Evolutionary conservation across 2,329 filamentous ascomycete genomes (phyloP), one percentile per base, ranked within the genome.

Genomic region (Metarhizium album): DNA sequence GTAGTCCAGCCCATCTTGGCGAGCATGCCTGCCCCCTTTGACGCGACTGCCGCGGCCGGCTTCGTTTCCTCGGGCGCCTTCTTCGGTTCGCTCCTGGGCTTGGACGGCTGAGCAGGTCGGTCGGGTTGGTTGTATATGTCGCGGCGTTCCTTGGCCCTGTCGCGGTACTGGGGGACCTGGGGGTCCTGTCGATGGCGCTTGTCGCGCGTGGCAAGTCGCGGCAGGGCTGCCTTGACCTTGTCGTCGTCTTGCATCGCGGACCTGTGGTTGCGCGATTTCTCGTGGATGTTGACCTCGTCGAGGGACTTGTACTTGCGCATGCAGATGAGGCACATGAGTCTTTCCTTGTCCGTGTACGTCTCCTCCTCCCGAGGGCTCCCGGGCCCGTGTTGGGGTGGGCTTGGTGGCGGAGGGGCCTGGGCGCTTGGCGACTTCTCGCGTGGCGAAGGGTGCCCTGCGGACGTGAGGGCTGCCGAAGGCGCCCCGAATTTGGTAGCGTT

Each of bases 1-100:
- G 74, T 71, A 22, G 70, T 79, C 83, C 83, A 87, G 24, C 84
- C 84, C 79, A 86, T 85, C 70, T 87, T 87, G 38, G 81, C 79
- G 38, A 88, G 70, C 60, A 87, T 73, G 3, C 80, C 79, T 0
- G 81, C 81, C 13, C 83, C 83, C 64, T 84, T 86, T 35, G 79
- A 82, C 53, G 63, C 62, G 6, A 72, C 66, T 31, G 61, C 62
- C 11, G 53, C 45, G 2, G 59, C 49, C 13, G 53, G 53, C 6
- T 57, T 52, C 2, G 58, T 58, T 4, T 62, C 59, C 23, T 42
- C 58, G 8, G 38, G 23, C 2, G 55, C 24, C 14, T 53, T 45
- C 3, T 54, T 54, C n/a, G 46, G 27, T 13, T 64, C 64, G 3
- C 64, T 55, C 42, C 72, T 71, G 20, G 67, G 59, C 50, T 73